Evolutionary conservation across 768 basidiomycete genomes (phyloP).

Genomic region (Boletus patriciae): DNA sequence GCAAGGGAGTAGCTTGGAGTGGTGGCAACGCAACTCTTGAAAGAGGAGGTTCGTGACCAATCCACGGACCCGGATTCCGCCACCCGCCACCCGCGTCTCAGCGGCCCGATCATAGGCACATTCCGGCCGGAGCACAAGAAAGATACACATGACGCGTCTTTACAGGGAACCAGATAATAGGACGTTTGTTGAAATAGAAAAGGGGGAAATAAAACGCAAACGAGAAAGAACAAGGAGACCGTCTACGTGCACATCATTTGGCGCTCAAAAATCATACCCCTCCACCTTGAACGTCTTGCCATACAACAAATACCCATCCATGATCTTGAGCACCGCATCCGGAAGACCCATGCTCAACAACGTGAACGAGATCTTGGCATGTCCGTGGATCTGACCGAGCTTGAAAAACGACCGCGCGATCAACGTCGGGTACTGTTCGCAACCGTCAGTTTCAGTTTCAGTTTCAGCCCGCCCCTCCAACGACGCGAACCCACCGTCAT

Average conservation of each 20-base stretch:
- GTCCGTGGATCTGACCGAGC: conserved; percentile 88
- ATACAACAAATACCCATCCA: conserved; percentile 89
- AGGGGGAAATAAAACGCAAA: too few relatives aligned
- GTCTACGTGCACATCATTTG: too few relatives aligned
- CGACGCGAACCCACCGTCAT: conserved; percentile 67
- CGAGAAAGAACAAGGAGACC: too few relatives aligned
- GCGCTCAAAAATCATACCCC: conserved; percentile 68
- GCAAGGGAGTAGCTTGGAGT: background rate
- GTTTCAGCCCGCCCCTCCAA: too few relatives aligned
- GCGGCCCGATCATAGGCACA: too few relatives aligned
- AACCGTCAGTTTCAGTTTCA: background rate
- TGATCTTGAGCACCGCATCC: conserved; percentile 84
- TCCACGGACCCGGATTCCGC: conserved; percentile 12
- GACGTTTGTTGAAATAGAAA: too few relatives aligned
- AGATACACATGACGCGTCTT: too few relatives aligned
- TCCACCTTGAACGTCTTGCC: conserved; percentile 87
- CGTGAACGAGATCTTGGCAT: conserved; percentile 91
- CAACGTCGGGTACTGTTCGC: conserved; percentile 71
- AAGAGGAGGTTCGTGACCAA: conserved; percentile 2
- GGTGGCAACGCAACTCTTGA: background rate
- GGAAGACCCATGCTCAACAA: conserved; percentile 93
- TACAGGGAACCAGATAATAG: too few relatives aligned
- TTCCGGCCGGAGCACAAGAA: too few relatives aligned
- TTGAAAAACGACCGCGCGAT: conserved; percentile 92
- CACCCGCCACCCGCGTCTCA: too few relatives aligned